These are phyloP conservation scores for Fraxinus americana DNA, from an alignment of 257 asterid genomes.

Conservation along the genomic window DNA sequence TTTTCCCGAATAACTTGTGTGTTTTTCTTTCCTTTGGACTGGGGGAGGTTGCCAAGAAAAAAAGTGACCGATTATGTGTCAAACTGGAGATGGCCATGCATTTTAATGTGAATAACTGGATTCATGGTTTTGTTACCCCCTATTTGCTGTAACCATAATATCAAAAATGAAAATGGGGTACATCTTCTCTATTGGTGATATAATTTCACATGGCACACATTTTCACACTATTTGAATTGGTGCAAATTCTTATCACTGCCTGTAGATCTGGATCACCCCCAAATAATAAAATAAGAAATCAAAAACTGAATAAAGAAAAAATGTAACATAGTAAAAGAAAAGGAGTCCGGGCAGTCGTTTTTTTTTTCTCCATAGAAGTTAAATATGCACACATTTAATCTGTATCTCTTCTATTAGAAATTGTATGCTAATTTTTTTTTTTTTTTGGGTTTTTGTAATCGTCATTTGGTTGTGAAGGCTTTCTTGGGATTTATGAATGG, in stretches of 20 bases:
- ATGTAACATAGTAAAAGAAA: background rate
- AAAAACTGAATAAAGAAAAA: background rate
- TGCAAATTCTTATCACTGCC: background rate
- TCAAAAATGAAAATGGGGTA: constrained; percentile 8
- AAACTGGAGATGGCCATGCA: background rate
- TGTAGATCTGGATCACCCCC: background rate
- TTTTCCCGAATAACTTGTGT: background rate
- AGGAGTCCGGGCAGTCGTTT: background rate
- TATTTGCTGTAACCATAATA: background rate
- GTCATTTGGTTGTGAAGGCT: constrained; percentile 49
- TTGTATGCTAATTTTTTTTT: constrained; percentile 26
- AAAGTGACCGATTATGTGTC: background rate
- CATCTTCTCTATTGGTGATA: constrained; percentile 2
- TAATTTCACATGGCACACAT: background rate
- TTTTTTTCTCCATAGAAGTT: background rate
- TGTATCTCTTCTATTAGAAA: background rate
- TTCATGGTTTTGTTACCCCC: background rate
- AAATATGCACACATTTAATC: background rate
- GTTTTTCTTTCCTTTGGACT: background rate
- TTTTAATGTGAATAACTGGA: background rate
- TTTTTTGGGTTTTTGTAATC: constrained; percentile 17
- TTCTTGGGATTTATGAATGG: constrained; percentile 90
- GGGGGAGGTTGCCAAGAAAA: background rate
- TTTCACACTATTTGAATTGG: background rate
- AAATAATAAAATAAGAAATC: background rate